Conservation (phyloP, 208 protist species). For the Leishmania major region DNA sequence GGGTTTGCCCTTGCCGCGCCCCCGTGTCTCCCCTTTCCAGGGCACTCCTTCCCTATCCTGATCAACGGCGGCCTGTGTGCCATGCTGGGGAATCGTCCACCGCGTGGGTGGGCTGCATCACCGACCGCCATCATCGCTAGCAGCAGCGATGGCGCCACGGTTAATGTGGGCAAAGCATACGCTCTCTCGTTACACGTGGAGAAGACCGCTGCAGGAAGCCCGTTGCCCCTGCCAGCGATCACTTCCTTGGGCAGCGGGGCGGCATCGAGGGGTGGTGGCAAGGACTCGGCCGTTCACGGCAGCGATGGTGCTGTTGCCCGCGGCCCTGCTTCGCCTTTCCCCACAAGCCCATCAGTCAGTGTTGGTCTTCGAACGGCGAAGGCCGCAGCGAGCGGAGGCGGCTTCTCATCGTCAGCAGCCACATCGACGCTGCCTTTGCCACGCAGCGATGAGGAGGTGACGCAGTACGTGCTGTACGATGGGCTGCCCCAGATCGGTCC, state of each 20-base stretch:
- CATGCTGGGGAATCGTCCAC: background rate
- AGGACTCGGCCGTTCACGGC: background rate
- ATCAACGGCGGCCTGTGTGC: background rate
- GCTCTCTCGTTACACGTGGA: background rate
- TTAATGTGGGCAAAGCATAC: background rate
- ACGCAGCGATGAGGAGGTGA: conserved; percentile 21
- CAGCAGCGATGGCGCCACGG: background rate
- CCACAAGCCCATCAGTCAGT: background rate
- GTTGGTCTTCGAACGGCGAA: background rate
- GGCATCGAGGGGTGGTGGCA: background rate
- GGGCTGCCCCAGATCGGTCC: conserved; percentile 33
- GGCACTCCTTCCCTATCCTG: background rate
- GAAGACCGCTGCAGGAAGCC: background rate
- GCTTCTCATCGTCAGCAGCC: background rate
- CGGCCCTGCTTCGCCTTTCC: background rate
- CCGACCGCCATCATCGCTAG: background rate
- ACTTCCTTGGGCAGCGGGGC: background rate
- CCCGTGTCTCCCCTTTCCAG: background rate
- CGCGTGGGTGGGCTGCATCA: background rate
- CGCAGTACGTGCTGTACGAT: conserved; percentile 45
- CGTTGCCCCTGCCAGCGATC: background rate
- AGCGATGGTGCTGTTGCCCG: background rate
- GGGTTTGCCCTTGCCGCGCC: background rate
- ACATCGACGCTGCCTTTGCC: background rate
- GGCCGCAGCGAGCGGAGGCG: no score